phyloP scores from a whole-genome alignment of 2,329 filamentous ascomycete genomes.

The Aspergillus novoparasiticus region DNA sequence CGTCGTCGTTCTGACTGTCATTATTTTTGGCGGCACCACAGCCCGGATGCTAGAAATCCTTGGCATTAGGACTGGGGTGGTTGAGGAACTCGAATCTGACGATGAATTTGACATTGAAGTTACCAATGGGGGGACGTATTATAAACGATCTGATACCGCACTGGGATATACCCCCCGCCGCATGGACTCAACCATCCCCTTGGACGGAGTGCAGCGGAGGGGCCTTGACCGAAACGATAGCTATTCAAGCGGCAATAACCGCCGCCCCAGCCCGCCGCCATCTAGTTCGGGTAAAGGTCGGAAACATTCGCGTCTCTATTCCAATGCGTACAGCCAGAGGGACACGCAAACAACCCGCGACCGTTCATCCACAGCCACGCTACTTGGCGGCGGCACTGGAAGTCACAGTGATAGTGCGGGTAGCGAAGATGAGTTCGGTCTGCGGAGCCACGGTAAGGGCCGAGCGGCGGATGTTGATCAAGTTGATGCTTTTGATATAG shows the following conservation, averaged over 20 bases:
- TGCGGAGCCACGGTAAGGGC: conserved; percentile 41
- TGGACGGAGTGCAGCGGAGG: conserved; percentile 50
- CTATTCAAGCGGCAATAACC: conserved; percentile 60
- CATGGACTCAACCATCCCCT: conserved; percentile 60
- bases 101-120: conserved; percentile 97
- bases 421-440: conserved; percentile 56
- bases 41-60: conserved; percentile 97
- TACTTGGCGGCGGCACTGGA: conserved; percentile 46
- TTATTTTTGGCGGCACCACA: conserved; percentile 97
- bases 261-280: conserved; percentile 53
- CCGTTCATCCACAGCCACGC: conserved; percentile 50
- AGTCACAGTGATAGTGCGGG: conserved; percentile 49
- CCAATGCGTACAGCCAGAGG: conserved; percentile 49
- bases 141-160: conserved; percentile 75
- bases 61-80: conserved; percentile 92
- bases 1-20: conserved; percentile 94
- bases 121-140: conserved; percentile 71
- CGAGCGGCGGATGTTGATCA: conserved; percentile 31
- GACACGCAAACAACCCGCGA: conserved; percentile 48
- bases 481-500: conserved; percentile 41
- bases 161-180: conserved; percentile 75
- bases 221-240: conserved; percentile 44
- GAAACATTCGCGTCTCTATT: conserved; percentile 55
- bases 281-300: conserved; percentile 32
- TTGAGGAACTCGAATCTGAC: conserved; percentile 95